phyloP scores from a whole-genome alignment of 176 grass and related monocot species.

The Paspalum notatum region DNA sequence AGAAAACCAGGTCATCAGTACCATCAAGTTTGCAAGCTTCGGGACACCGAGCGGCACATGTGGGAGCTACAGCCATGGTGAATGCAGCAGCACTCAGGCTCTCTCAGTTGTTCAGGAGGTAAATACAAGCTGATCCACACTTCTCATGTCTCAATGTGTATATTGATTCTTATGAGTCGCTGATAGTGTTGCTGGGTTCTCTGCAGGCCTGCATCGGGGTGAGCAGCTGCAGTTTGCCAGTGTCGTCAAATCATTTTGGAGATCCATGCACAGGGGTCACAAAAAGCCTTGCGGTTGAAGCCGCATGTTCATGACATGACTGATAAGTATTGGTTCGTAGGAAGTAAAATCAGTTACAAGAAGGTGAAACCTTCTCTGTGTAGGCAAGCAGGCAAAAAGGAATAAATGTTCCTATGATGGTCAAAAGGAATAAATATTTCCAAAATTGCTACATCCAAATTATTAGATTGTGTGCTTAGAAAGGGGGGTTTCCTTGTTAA shows the following conservation, averaged over 20 bases:
- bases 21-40: conserved; percentile 93
- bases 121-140: conserved; percentile 28
- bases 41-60: conserved; percentile 83
- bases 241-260: conserved; percentile 76
- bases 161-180: conserved; percentile 8
- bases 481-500: conserved; percentile 34
- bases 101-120: conserved; percentile 85
- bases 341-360: conserved; percentile 33
- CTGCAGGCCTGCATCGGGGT: conserved; percentile 76
- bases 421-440: conserved; percentile 42
- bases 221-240: conserved; percentile 66
- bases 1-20: conserved; percentile 67
- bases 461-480: conserved; percentile 27
- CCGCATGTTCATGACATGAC: conserved; percentile 74
- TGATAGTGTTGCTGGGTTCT: conserved; percentile 34
- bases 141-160: conserved; percentile 17
- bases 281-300: conserved; percentile 92
- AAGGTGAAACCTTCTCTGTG: conserved; percentile 51
- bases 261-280: conserved; percentile 78
- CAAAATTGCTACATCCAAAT: conserved; percentile 14
- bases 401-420: conserved; percentile 50
- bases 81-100: conserved; percentile 76
- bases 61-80: conserved; percentile 73
- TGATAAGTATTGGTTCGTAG: conserved; percentile 35
- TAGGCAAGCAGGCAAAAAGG: conserved; percentile 43